These are phyloP conservation scores for Osmozyma mogii DNA, from an alignment of 805 yeast genomes.

Conservation along the genomic window DNA sequence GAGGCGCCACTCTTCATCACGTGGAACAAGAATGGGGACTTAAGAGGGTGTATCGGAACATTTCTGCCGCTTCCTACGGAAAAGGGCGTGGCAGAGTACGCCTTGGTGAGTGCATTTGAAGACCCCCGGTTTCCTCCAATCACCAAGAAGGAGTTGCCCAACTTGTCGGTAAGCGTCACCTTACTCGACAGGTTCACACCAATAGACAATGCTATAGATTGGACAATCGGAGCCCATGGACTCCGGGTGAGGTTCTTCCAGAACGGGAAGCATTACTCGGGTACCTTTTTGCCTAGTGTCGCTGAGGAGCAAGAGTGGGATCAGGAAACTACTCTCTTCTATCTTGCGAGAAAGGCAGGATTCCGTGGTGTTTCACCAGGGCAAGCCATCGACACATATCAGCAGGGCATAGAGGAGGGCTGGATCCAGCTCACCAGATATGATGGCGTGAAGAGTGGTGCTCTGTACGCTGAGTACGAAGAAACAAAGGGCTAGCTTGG, in stretches of 20 bases:
- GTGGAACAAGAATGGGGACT: slow-evolving; percentile 52
- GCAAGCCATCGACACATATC: too few species aligned
- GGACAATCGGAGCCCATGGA: slow-evolving; percentile 84
- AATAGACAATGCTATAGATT: slow-evolving; percentile 49
- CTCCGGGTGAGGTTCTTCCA: slow-evolving; percentile 48
- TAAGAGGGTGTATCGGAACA: slow-evolving; percentile 94
- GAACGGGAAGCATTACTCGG: slow-evolving; percentile 38
- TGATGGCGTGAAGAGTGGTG: neutral
- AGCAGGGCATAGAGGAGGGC: too few species aligned
- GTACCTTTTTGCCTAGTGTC: slow-evolving; percentile 88
- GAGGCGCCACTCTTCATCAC: slow-evolving; percentile 72
- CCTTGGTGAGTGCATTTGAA: slow-evolving; percentile 58
- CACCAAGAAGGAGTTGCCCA: slow-evolving; percentile 41
- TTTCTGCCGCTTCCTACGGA: slow-evolving; percentile 50
- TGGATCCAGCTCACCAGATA: neutral
- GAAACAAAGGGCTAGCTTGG: neutral
- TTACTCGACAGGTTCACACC: slow-evolving; percentile 51
- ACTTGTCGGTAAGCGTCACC: slow-evolving; percentile 55
- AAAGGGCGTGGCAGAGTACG: slow-evolving; percentile 52
- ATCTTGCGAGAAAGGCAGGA: slow-evolving; percentile 73
- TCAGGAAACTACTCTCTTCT: slow-evolving; percentile 58
- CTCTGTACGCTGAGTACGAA: neutral
- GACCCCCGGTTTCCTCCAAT: slow-evolving; percentile 78
- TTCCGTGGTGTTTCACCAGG: slow-evolving; percentile 4
- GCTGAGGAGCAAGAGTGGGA: slow-evolving; percentile 85